Evolutionary conservation across 2,329 filamentous ascomycete genomes (phyloP).

Genomic region (Metarhizium album): DNA sequence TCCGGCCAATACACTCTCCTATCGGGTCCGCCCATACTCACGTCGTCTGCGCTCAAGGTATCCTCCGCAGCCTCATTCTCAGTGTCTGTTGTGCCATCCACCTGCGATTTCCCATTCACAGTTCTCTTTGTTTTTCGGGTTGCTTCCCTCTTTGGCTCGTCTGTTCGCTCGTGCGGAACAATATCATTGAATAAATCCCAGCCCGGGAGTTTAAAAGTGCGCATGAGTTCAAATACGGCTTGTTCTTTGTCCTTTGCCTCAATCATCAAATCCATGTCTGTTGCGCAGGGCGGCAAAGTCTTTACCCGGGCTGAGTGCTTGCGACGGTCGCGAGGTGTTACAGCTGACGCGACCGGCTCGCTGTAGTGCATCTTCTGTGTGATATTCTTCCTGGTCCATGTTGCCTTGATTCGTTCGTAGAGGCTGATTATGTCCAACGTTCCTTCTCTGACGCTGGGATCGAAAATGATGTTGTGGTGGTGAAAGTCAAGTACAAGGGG

Average conservation of each 20-base stretch:
- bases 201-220: constrained; percentile 72
- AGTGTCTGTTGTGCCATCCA: constrained; percentile 25
- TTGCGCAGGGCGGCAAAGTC: constrained; percentile 69
- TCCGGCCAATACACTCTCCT: constrained; percentile 82
- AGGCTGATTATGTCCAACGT: constrained; percentile 68
- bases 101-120: constrained; percentile 27
- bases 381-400: constrained; percentile 76
- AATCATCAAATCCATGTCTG: constrained; percentile 94
- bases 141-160: constrained; percentile 50
- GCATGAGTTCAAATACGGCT: constrained; percentile 89
- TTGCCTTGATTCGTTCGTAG: constrained; percentile 67
- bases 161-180: constrained; percentile 62
- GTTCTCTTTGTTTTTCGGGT: constrained; percentile 29
- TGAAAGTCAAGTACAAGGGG: constrained; percentile 88
- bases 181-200: constrained; percentile 67
- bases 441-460: constrained; percentile 64
- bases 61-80: constrained; percentile 27
- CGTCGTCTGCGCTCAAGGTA: constrained; percentile 51
- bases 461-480: constrained; percentile 91
- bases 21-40: constrained; percentile 78
- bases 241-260: constrained; percentile 98
- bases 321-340: constrained; percentile 66
- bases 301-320: constrained; percentile 77
- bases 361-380: constrained; percentile 97
- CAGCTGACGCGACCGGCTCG: constrained; percentile 52